Evolutionary conservation across 176 grass and related monocot species (phyloP), one percentile per base, ranked within the genome.

Genomic region (barley (Hordeum vulgare)): DNA sequence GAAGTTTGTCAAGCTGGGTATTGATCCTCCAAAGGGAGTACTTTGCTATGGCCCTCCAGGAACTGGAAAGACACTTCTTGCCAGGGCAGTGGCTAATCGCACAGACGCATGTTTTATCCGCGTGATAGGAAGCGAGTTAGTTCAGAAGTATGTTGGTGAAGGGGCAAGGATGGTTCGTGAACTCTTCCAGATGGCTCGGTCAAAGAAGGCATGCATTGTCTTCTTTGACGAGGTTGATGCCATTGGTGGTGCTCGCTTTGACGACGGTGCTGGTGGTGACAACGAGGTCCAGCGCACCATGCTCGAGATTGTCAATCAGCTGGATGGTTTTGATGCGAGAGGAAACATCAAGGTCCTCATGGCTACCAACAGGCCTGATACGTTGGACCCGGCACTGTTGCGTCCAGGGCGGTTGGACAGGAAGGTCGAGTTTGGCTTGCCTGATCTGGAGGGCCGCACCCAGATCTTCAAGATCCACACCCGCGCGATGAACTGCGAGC

Each of bases 321-420:
- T 94, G 51, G 89, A 94, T 85, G 92, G 92, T 21, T 94, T 94
- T 67, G 92, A 94, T 80, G 84, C 92, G 25, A 58, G 92, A 66
- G 92, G 92, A 85, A 94, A 94, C 58, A 94, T 94, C 73, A 91
- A 94, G 59, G 92, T 94, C 77, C 89, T 94, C 76, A 94, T 94
- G 92, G 89, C 92, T 1, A 94, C 92, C 45, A 94, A 94, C 81
- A 89, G 89, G 80, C 92, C 92, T 36, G 92, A 94, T 54, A 94
- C 92, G 2, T 89, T 94, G 75, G 92, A 94, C 67, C 92, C 92
- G 2, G 89, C 92, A 63, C 71, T 94, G 21, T 4, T 94, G n/a
- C 86, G 92, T 47, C 92, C 89, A n/a, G 92, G 92, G 66, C 77
- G 86, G 12, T 63, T 94, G 80, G 92, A 94, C 39, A 86, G 89